Base-by-base conservation (phyloP, 331 rosid genomes). In the Stylosanthes scabra region DNA sequence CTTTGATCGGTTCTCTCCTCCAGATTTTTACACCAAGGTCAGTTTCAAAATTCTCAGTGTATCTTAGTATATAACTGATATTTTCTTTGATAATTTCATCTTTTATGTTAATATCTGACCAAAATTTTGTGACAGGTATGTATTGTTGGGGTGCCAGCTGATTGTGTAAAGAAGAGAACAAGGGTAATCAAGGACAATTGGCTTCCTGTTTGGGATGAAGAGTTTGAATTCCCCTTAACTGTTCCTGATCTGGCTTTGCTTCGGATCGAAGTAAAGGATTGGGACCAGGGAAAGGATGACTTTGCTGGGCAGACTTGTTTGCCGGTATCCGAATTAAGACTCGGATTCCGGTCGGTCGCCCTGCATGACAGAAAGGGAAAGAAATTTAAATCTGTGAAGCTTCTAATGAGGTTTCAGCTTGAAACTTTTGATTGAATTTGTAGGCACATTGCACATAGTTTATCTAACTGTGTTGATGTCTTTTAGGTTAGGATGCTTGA, bases 21-120 rank as follows among this genome's bases (percentile, higher is more conserved):
- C 96, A 5, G 97, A 92, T 49, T 92, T 92, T 74, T 92, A 88
- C 80, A 82, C 96, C 68, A 86, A 89, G 89, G 97, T 86, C 45
- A 74, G 80, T 79, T n/a, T 40, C 57, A 79, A 55, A 60, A 9
- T 71, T 56, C 64, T 47, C 50, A 60, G 40, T 16, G 45, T 28
- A 73, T 14, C 15, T 49, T n/a, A 4, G 20, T 9, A 3, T n/a
- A 59, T n/a, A 27, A 28, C 50, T 44, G 28, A 31, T 51, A 11
- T 64, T 15, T 62, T 46, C 11, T 44, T 44, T 44, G 11, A 46
- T 13, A 7, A 1, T 57, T 9, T 7, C 62, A 27, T 10, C 39
- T 27, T 56, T 60, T 39, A 40, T 60, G 41, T 25, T 8, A 68
- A 3, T 52, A 45, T 55, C 42, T 64, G 59, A 56, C 47, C 11